Evolutionary conservation across 257 asterid species (phyloP).

Genomic region (Petrea volubilis): DNA sequence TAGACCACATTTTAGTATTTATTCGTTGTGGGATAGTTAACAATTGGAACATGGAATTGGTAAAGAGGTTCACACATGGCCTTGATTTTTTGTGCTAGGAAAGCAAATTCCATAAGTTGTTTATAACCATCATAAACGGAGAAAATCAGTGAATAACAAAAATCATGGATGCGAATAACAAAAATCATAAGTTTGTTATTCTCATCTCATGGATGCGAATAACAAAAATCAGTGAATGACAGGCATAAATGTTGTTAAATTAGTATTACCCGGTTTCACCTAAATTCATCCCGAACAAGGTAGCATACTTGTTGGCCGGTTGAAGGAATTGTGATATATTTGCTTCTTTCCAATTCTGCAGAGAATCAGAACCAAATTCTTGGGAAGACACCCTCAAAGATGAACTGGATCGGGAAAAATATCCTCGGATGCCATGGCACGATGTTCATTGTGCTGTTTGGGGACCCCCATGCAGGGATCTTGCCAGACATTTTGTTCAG

Average conservation of each 20-base stretch:
- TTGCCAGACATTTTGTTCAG: slow-evolving; percentile 94
- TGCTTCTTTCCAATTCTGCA: slow-evolving; percentile 21
- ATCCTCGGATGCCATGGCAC: slow-evolving; percentile 99
- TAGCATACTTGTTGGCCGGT: background rate
- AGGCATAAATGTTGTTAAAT: background rate
- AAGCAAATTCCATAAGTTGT: background rate
- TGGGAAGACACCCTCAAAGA: slow-evolving; percentile 93
- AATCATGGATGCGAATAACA: background rate
- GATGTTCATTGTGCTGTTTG: slow-evolving; percentile 97
- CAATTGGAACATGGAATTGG: slow-evolving; percentile 9
- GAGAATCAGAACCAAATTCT: slow-evolving; percentile 98
- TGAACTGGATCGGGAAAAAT: slow-evolving; percentile 77
- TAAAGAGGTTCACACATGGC: background rate
- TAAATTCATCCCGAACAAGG: background rate
- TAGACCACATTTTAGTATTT: too few species aligned
- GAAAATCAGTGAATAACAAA: background rate
- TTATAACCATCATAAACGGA: background rate
- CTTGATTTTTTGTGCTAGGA: too few species aligned
- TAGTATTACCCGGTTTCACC: background rate
- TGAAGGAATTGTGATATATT: slow-evolving; percentile 1
- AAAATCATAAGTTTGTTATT: too few species aligned
- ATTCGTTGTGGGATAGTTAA: too few species aligned
- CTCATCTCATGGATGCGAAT: background rate
- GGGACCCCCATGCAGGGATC: slow-evolving; percentile 97
- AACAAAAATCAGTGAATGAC: background rate